Evolutionary conservation across 2,329 filamentous ascomycete species (phyloP).

Genomic region (Diplodia intermedia): DNA sequence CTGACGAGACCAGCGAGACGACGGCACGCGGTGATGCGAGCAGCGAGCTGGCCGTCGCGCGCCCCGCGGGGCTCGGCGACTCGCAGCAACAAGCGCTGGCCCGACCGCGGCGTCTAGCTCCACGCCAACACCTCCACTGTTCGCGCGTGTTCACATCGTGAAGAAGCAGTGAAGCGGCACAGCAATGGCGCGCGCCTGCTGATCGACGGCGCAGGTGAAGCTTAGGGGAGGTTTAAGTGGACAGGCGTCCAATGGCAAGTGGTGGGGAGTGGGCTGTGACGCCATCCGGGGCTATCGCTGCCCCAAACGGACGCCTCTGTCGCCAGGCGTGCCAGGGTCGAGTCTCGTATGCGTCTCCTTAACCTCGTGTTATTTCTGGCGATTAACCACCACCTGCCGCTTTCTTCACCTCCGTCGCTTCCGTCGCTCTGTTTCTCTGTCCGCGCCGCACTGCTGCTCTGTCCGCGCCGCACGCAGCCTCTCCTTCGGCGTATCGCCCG

Average conservation of each 20-base stretch:
- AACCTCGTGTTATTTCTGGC: slow-evolving; percentile 25
- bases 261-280: slow-evolving; percentile 19
- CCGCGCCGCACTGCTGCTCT: too few relatives aligned
- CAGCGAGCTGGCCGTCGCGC: background rate
- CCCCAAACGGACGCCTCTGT: slow-evolving; percentile 18
- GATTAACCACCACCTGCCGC: too few relatives aligned
- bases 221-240: slow-evolving; percentile 7
- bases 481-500: background rate
- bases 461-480: background rate
- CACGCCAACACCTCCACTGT: too few relatives aligned
- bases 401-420: too few relatives aligned
- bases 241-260: background rate
- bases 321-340: slow-evolving; percentile 16
- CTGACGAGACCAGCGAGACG: background rate
- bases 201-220: background rate
- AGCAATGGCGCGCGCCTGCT: background rate
- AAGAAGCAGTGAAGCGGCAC: too few relatives aligned
- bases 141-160: too few relatives aligned
- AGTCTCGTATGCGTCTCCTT: slow-evolving; percentile 20
- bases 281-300: slow-evolving; percentile 25
- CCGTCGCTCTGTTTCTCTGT: background rate
- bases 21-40: background rate
- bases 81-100: background rate
- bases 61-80: too few relatives aligned
- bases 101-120: too few relatives aligned